A percentile compares a stretch with the other conserved stretches of the same genome.
Conservation (phyloP, 2,329 filamentous ascomycete genomes). For the Ascocoryne sarcoides region DNA sequence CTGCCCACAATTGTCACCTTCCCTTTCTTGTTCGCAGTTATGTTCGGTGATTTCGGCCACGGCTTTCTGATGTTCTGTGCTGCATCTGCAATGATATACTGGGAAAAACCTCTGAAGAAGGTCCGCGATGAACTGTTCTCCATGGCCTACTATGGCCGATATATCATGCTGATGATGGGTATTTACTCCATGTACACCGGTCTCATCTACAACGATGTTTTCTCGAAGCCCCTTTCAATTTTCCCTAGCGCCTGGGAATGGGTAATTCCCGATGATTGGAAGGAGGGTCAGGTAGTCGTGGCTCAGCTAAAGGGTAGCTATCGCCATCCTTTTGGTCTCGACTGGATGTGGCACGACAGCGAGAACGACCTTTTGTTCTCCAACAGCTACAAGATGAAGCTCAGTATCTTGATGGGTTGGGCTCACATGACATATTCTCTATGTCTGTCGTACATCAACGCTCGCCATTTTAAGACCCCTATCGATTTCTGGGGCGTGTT, state of each 20-base stretch:
- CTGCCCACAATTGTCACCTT: conserved; percentile 95
- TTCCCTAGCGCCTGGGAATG: conserved; percentile 87
- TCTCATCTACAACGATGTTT: conserved; percentile 94
- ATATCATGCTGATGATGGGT: conserved; percentile 98
- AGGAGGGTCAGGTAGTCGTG: conserved; percentile 52
- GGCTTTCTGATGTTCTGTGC: conserved; percentile 80
- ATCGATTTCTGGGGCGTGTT: conserved; percentile 98
- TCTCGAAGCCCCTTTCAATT: conserved; percentile 84
- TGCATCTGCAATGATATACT: conserved; percentile 90
- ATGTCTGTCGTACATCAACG: conserved; percentile 86
- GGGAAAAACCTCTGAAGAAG: conserved; percentile 88
- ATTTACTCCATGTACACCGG: conserved; percentile 96
- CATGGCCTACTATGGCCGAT: conserved; percentile 98
- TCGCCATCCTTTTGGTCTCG: conserved; percentile 90
- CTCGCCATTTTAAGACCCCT: conserved; percentile 84
- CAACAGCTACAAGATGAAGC: conserved; percentile 99
- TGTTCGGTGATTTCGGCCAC: conserved; percentile 98
- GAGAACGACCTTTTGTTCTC: conserved; percentile 93
- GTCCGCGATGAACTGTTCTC: conserved; percentile 87
- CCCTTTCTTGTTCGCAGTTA: conserved; percentile 98
- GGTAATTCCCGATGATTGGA: conserved; percentile 51
- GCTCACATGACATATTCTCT: conserved; percentile 98
- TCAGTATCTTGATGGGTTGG: conserved; percentile 97
- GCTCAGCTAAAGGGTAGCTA: conserved; percentile 63
- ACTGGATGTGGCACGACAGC: conserved; percentile 93